phyloP scores from a whole-genome alignment of 2,329 filamentous ascomycete species.

The Trichoderma semiorbis region DNA sequence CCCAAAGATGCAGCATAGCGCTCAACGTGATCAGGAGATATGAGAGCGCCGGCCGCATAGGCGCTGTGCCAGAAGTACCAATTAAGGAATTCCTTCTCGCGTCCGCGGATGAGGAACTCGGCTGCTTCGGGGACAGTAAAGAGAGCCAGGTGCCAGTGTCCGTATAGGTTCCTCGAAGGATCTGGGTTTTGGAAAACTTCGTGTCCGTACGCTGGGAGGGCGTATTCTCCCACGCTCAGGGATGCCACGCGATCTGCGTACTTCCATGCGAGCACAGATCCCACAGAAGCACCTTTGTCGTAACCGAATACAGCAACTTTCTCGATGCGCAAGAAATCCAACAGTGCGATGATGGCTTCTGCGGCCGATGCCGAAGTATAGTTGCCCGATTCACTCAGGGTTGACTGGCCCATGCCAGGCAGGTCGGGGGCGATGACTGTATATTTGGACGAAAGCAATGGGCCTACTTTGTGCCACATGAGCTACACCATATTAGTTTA shows the following conservation, averaged over 20 bases:
- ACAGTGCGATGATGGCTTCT: constrained; percentile 35
- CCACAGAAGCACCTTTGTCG: constrained; percentile 44
- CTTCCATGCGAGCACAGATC: constrained; percentile 38
- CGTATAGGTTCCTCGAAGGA: constrained; percentile 38
- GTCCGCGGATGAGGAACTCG: constrained; percentile 42
- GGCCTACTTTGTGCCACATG: constrained; percentile 39
- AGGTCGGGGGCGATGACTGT: constrained; percentile 43
- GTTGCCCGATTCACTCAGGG: constrained; percentile 35
- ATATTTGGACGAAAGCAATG: constrained; percentile 40
- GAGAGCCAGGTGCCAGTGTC: constrained; percentile 42
- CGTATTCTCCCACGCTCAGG: constrained; percentile 39
- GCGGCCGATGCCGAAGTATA: constrained; percentile 41
- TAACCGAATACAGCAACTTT: constrained; percentile 43
- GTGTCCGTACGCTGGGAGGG: constrained; percentile 42
- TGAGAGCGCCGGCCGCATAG: constrained; percentile 38
- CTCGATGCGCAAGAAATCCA: constrained; percentile 42
- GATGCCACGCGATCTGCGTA: constrained; percentile 34
- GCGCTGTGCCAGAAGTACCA: constrained; percentile 47
- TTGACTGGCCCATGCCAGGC: constrained; percentile 40
- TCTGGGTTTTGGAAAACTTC: constrained; percentile 30
- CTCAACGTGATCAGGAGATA: constrained; percentile 38
- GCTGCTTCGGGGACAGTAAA: constrained; percentile 46
- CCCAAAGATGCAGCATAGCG: constrained; percentile 38
- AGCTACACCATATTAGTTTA: background rate
- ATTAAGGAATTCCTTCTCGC: constrained; percentile 40